These are phyloP conservation scores for Pisolithus microcarpus DNA, from an alignment of 768 basidiomycete species.

Conservation along the genomic window DNA sequence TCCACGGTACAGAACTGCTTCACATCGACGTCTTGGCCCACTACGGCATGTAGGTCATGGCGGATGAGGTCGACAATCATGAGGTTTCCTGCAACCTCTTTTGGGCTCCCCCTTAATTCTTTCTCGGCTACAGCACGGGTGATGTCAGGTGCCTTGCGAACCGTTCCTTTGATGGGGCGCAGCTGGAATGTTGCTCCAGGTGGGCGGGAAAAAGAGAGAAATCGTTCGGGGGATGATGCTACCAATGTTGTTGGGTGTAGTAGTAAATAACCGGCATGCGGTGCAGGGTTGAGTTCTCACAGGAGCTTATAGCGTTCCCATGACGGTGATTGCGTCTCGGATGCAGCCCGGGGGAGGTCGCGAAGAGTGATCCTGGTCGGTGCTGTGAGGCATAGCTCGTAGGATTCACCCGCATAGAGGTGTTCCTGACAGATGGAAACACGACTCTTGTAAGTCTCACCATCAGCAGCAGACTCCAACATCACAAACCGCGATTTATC, in stretches of 20 bases:
- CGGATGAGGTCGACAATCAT: too few relatives aligned
- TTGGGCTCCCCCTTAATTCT: slow-evolving; percentile 55
- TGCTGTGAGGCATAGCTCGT: slow-evolving; percentile 88
- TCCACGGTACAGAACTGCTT: too few relatives aligned
- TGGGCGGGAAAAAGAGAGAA: slow-evolving; percentile 69
- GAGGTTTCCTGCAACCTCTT: too few relatives aligned
- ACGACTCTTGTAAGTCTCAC: slow-evolving; percentile 53
- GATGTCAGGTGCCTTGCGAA: slow-evolving; percentile 60
- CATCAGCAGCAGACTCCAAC: slow-evolving; percentile 72
- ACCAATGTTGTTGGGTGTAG: slow-evolving; percentile 71
- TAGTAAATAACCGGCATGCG: slow-evolving; percentile 77
- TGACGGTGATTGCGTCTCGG: slow-evolving; percentile 29
- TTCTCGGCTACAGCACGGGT: slow-evolving; percentile 61
- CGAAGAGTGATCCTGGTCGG: slow-evolving; percentile 53
- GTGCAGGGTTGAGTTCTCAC: slow-evolving; percentile 77
- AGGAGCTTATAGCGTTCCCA: slow-evolving; percentile 74
- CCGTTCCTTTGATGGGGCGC: slow-evolving; percentile 92
- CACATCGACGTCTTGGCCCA: slow-evolving; percentile 37
- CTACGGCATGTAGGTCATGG: too few relatives aligned
- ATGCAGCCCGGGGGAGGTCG: slow-evolving; percentile 16
- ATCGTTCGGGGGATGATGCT: slow-evolving; percentile 88
- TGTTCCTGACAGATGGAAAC: slow-evolving; percentile 68
- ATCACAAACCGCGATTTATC: slow-evolving; percentile 57
- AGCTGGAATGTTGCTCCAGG: slow-evolving; percentile 67
- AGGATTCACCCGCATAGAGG: slow-evolving; percentile 75